Evolutionary conservation across 257 asterid genomes (phyloP).

Genomic region (Salvia hispanica): DNA sequence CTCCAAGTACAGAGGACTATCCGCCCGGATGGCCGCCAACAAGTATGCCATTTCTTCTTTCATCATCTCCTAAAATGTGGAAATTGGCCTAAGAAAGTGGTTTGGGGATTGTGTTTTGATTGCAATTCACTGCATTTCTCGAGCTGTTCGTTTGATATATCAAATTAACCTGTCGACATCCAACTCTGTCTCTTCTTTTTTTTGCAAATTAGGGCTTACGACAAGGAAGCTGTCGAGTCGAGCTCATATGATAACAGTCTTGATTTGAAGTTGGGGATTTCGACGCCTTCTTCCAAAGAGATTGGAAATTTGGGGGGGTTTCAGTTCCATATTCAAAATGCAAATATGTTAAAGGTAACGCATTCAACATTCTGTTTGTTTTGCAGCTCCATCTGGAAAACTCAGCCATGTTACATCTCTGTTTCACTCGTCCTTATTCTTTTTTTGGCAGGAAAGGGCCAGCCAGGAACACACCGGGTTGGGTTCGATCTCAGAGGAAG

Average conservation of each 20-base stretch:
- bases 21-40: no score
- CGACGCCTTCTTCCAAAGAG: conserved; percentile 49
- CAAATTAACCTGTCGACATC: conserved; percentile 17
- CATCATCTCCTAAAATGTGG: no score
- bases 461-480: conserved; percentile 7
- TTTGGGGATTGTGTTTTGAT: no score
- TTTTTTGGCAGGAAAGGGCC: conserved; percentile 44
- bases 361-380: background rate
- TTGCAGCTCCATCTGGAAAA: conserved; percentile 26
- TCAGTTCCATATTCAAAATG: conserved; percentile 32
- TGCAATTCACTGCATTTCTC: no score
- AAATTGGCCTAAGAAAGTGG: no score
- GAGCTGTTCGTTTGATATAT: background rate
- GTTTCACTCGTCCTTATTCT: no score
- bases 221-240: conserved; percentile 71
- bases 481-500: conserved; percentile 41
- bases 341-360: no score
- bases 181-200: conserved; percentile 12
- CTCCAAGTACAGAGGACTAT: conserved; percentile 62
- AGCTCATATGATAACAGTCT: conserved; percentile 54
- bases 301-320: conserved; percentile 16
- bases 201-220: conserved; percentile 69
- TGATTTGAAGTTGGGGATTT: conserved; percentile 72
- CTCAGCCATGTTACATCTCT: background rate
- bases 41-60: conserved; percentile 34